A percentile compares a stretch with the other conserved stretches of the same genome.
These are phyloP conservation scores for Pichia sp. DNA, from an alignment of 1,139 yeast species.

Conservation along the genomic window DNA sequence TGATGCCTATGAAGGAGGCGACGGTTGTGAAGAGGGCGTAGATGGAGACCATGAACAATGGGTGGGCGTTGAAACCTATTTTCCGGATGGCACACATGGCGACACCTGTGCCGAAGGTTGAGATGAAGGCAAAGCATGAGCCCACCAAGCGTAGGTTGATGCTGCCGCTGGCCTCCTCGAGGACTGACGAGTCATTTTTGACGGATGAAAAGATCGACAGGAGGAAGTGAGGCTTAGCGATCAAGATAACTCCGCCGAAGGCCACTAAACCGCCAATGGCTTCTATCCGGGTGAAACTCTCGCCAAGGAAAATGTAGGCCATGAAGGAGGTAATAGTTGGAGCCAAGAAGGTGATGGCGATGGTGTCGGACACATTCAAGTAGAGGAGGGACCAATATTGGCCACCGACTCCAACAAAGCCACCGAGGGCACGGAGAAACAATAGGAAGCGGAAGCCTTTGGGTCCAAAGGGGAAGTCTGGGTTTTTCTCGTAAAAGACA, in stretches of 20 bases:
- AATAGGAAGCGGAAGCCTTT: slow-evolving; percentile 46
- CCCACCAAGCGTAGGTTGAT: slow-evolving; percentile 42
- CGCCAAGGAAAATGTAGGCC: slow-evolving; percentile 66
- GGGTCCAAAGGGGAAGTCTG: slow-evolving; percentile 74
- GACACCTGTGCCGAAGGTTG: slow-evolving; percentile 65
- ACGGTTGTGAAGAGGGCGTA: slow-evolving; percentile 61
- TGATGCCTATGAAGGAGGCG: slow-evolving; percentile 54
- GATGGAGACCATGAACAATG: slow-evolving; percentile 72
- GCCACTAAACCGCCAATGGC: slow-evolving; percentile 67
- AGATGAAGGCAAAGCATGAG: slow-evolving; percentile 58
- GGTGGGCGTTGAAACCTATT: slow-evolving; percentile 76
- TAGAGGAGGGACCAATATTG: slow-evolving; percentile 67
- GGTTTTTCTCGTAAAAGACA: slow-evolving; percentile 41
- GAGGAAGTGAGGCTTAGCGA: slow-evolving; percentile 77
- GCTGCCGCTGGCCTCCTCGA: slow-evolving; percentile 13
- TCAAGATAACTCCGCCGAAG: slow-evolving; percentile 68
- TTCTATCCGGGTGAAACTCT: slow-evolving; percentile 60
- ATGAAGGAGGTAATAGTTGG: slow-evolving; percentile 75
- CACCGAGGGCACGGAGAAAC: slow-evolving; percentile 63
- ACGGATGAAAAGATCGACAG: slow-evolving; percentile 31
- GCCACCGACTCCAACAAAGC: slow-evolving; percentile 58
- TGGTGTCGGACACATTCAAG: slow-evolving; percentile 59
- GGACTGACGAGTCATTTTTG: not conserved
- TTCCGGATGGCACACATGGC: slow-evolving; percentile 71
- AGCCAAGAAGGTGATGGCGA: slow-evolving; percentile 70